These are phyloP conservation scores for Eimeria necatrix DNA, from an alignment of 169 alveolate genomes.

Conservation along the genomic window DNA sequence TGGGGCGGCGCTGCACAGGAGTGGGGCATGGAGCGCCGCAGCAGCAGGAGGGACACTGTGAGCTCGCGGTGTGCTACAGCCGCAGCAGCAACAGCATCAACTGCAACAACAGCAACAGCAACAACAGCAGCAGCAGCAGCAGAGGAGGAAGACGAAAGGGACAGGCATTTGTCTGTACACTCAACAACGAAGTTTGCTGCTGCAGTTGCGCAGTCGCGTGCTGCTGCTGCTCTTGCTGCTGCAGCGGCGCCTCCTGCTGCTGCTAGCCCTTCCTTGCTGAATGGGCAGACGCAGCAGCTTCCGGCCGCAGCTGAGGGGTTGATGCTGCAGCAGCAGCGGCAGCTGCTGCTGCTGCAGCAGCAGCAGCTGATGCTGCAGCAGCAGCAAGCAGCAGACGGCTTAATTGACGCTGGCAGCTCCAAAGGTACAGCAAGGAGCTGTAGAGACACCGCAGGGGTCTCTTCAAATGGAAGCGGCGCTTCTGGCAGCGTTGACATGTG, in stretches of 20 bases:
- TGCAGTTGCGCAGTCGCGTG: not conserved
- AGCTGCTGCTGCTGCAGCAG: constrained; percentile 60
- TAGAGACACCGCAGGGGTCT: not conserved
- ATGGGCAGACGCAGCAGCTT: not conserved
- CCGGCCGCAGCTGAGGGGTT: not conserved
- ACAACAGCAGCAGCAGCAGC: not conserved
- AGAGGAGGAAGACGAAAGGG: not conserved
- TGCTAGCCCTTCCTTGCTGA: not conserved
- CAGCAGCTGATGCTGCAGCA: constrained; percentile 47
- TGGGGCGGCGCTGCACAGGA: constrained; percentile 18
- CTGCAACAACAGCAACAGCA: not conserved
- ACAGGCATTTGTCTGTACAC: not conserved
- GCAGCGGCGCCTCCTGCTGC: not conserved
- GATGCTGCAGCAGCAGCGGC: constrained; percentile 42
- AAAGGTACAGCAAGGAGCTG: not conserved
- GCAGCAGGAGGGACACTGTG: not conserved
- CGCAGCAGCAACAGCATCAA: constrained; percentile 20
- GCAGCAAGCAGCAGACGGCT: constrained; percentile 17
- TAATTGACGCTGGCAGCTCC: not conserved
- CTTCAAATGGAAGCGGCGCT: not conserved
- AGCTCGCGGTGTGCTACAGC: not conserved
- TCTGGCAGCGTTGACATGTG: not conserved
- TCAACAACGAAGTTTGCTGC: not conserved
- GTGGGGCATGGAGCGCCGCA: constrained; percentile 23
- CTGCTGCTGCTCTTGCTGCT: not conserved